Base-by-base conservation (phyloP, 495 filamentous ascomycete species). In the Talaromyces nanjingensis region DNA sequence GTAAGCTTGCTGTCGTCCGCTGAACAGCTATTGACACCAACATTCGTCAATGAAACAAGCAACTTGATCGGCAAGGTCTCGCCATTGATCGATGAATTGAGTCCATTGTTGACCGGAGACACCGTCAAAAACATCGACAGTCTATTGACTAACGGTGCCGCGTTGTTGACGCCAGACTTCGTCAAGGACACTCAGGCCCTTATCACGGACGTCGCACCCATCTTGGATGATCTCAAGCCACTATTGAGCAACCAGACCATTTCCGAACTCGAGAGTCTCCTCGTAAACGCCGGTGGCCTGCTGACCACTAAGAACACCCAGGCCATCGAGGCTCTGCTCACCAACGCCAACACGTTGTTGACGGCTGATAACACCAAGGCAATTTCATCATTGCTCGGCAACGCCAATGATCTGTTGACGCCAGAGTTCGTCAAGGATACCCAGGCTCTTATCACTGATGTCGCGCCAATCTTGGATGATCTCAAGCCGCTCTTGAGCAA, bases 11-110 rank as follows among this genome's bases (percentile, higher is more conserved):
- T 82, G 55, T 66, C 66, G 24, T 79, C 79, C 58, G 78, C 78
- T 11, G 74, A 77, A 55, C 66, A 67, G 18, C 71, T 82, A 7
- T 62, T 82, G n/a, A 79, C 75, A 1, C 64, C 63, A 16, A 66
- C 70, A 11, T 80, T 80, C 64, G 72, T 80, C 31, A 71, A 79
- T 49, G 69, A 79, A 54, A 79, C 76, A 27, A 69, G 73, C 66
- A 64, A 68, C 45, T 67, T 76, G 9, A 74, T 79, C 45, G 65
- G 68, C 53, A 67, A 69, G 37, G 75, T 75, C 11, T 69, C 37
- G 61, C 4, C 59, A 11, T 27, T 61, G 8, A 45, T 75, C 52
- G 66, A 37, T 37, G 71, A 68, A 67, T 53, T 74, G 45, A 65
- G 72, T 65, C 72, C 72, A 5, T 64, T 82, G 9, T 64, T 82